Evolutionary conservation across 257 asterid species (phyloP), one percentile per base, ranked within the genome.

Genomic region (Primulina eburnea): DNA sequence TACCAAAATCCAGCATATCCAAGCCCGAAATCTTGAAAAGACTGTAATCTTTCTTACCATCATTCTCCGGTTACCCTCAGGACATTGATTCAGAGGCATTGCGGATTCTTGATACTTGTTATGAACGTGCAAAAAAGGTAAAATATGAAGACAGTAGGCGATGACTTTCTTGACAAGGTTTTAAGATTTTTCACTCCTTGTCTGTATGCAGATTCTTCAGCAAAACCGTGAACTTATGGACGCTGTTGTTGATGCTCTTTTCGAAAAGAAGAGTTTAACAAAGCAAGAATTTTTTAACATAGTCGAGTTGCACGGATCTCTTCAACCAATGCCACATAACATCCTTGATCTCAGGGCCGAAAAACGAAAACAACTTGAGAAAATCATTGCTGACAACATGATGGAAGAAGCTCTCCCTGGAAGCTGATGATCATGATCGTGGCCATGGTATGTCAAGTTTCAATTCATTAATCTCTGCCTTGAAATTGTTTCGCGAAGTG

Each of bases 121-220:
- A 90, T 26, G 95, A 82, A 65, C 95, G 92, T 53, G 86, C 96
- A 63, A 90, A 89, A 83, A 78, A 28, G 99, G 96, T 93, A 85
- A 33, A 17, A 26, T 55, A 26, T 57, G 28, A 40, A 73, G 11
- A 67, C 20, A 33, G 29, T 47, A 21, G 12, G 9, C 47, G 52
- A 53, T 10, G 4, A 2, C 7, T 64, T 28, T 29, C 5, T 61
- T 53, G 62, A 50, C 32, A 17, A 71, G 59, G 24, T 70, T 30
- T 1, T 73, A 40, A 74, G 43, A 43, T 74, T 30, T 21, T 43
- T 12, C 37, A 3, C 57, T 40, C 18, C 34, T 5, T 53, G 12
- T 74, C 52, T 7, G 61, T 62, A n/a, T 37, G 59, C 87, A 93
- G 98, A 87, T 93, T 77, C 94, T 93, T 43, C 76, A 69, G 78